A percentile compares a stretch with the other conserved stretches of the same genome.
Conservation (phyloP, 2,329 filamentous ascomycete genomes). For the Phyllosticta ampelicida region DNA sequence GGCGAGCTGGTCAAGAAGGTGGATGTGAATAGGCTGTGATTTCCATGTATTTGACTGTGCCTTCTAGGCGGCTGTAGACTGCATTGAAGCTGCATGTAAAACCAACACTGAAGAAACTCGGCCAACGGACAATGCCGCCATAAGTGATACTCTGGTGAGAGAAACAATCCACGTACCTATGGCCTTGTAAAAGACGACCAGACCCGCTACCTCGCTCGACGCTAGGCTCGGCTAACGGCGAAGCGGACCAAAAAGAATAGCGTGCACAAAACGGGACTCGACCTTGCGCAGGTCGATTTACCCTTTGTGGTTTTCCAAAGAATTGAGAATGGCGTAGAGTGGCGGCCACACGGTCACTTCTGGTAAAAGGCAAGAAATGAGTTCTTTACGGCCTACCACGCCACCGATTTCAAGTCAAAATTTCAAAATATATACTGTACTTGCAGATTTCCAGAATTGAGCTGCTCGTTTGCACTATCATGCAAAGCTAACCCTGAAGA, state of each 20-base stretch:
- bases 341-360: slow-evolving; percentile 61
- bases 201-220: too few relatives aligned
- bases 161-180: too few relatives aligned
- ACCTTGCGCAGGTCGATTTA: slow-evolving; percentile 1
- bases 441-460: too few relatives aligned
- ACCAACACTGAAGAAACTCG: too few relatives aligned
- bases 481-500: too few relatives aligned
- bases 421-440: not conserved
- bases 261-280: slow-evolving; percentile 10
- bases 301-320: slow-evolving; percentile 38
- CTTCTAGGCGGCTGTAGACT: too few relatives aligned
- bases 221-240: not conserved
- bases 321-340: slow-evolving; percentile 49
- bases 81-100: too few relatives aligned
- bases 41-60: too few relatives aligned
- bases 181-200: too few relatives aligned
- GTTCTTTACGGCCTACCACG: slow-evolving; percentile 35
- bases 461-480: too few relatives aligned
- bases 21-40: slow-evolving; percentile 4
- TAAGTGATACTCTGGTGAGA: too few relatives aligned
- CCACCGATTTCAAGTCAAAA: not conserved
- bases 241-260: not conserved
- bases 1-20: slow-evolving; percentile 44
- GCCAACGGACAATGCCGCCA: too few relatives aligned
- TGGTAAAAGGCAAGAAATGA: slow-evolving; percentile 74